Base-by-base conservation (phyloP, 495 filamentous ascomycete genomes). In the Articulospora tetracladia region DNA sequence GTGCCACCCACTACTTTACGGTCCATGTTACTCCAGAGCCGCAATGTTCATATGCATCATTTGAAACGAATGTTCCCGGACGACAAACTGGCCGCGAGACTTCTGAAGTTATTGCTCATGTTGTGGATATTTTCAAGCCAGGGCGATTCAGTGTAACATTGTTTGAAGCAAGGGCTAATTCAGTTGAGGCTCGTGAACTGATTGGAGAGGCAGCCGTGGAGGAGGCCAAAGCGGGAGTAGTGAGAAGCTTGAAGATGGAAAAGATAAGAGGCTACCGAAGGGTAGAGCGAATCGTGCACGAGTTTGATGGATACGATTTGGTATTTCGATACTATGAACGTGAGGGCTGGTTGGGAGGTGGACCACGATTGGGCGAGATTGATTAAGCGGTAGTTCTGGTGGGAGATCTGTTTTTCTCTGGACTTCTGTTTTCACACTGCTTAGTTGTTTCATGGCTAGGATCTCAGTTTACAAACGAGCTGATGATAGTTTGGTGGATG, bases 11-110 rank as follows among this genome's bases (percentile, higher is more conserved):
- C 75, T 99, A 99, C 74, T 99, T 97, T 79, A 99, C 93, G 1
- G 95, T 99, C 46, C 95, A 99, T 71, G 95, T 99, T 60, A 99
- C 95, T 0, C 95, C 95, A 0, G 95, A 99, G 79, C 89, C 94
- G 30, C 85, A 95, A 68, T 99, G 93, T 79, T 96, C 92, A n/a
- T 99, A 96, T 68, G 95, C 95, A 17, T 97, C 92, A 3, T 99
- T 99, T 69, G 95, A 99, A 79, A 97, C 95, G 64, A 98, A 99
- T 64, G 95, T 99, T 7, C 94, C 95, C n/a, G 86, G 90, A 56
- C 84, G 85, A 23, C 90, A 95, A 74, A 88, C 83, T 53, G 93
- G 93, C 13, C 91, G 93, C 65, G 86, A 91, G 68, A 97, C 93
- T 23, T 86, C 85, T 26, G 93, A 95, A 28, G 84, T 98, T 61